These are phyloP conservation scores for Ophiostoma piceae DNA, from an alignment of 2,329 filamentous ascomycete genomes.

Conservation along the genomic window DNA sequence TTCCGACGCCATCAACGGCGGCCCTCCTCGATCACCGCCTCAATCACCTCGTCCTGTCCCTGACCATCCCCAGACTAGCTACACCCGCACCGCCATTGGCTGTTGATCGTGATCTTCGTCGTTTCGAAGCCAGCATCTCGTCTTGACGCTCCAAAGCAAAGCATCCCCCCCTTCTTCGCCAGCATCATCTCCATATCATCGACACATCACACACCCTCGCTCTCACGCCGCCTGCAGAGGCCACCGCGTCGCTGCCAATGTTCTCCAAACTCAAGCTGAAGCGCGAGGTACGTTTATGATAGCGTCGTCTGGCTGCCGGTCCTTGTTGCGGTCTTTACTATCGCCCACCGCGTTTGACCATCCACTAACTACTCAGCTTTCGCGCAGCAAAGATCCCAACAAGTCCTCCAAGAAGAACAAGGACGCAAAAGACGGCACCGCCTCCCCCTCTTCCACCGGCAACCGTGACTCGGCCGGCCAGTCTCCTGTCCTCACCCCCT, in stretches of 20 bases:
- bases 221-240: constrained; percentile 15
- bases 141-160: not conserved
- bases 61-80: not conserved
- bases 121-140: not conserved
- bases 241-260: constrained; percentile 26
- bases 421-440: constrained; percentile 68
- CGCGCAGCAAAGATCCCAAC: constrained; percentile 77
- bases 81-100: not conserved
- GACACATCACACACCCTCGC: too few relatives aligned
- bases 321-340: not conserved
- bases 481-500: constrained; percentile 67
- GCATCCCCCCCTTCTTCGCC: not conserved
- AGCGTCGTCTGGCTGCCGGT: not conserved
- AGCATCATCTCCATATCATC: not conserved
- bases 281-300: constrained; percentile 27
- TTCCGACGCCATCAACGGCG: constrained; percentile 12
- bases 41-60: not conserved
- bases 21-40: constrained; percentile 6
- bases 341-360: constrained; percentile 28
- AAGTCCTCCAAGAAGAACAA: constrained; percentile 77
- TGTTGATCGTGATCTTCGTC: not conserved
- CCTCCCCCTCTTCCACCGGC: constrained; percentile 64
- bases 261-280: constrained; percentile 32
- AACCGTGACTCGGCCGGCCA: constrained; percentile 50
- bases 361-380: constrained; percentile 57